phyloP scores from a whole-genome alignment of 352 stramenopile species.

The Saprolegnia diclina region DNA sequence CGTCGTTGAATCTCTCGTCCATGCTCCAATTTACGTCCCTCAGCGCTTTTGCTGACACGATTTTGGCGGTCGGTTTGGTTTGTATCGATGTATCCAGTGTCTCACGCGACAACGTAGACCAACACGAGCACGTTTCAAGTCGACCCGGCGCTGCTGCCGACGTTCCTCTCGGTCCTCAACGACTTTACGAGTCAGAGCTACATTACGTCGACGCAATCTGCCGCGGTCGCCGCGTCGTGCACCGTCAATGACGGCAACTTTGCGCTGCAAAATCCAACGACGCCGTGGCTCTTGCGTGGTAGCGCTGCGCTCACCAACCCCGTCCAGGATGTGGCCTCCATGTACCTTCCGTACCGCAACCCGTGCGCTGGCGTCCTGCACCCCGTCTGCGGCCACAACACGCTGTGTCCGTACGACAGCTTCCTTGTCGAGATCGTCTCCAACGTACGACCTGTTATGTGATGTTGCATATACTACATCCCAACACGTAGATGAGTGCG shows the following conservation, averaged over 20 bases:
- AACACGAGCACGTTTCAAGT: slow-evolving; percentile 33
- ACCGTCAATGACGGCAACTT: slow-evolving; percentile 29
- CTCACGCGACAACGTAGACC: slow-evolving; percentile 8
- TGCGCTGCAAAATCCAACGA: slow-evolving; percentile 30
- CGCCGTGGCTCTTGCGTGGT: slow-evolving; percentile 37
- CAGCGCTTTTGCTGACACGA: slow-evolving; percentile 32
- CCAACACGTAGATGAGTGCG: slow-evolving; percentile 27
- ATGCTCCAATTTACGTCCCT: slow-evolving; percentile 47
- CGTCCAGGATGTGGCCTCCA: slow-evolving; percentile 25
- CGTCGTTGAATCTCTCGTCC: slow-evolving; percentile 30
- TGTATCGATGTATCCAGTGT: background rate
- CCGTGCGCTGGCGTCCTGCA: background rate
- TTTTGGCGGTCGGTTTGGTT: slow-evolving; percentile 4
- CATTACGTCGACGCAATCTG: background rate
- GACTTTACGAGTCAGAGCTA: slow-evolving; percentile 15
- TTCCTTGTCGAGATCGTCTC: slow-evolving; percentile 3
- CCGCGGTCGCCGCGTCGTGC: background rate
- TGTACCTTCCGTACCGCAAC: slow-evolving; percentile 24
- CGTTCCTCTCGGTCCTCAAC: slow-evolving; percentile 33
- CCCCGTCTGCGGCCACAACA: background rate
- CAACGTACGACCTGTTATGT: background rate
- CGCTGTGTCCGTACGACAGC: background rate
- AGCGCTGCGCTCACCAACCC: background rate
- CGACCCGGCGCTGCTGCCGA: slow-evolving; percentile 21
- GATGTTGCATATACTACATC: too few species aligned